Evolutionary conservation across 2,329 filamentous ascomycete species (phyloP).

Genomic region (Trichoderma breve): DNA sequence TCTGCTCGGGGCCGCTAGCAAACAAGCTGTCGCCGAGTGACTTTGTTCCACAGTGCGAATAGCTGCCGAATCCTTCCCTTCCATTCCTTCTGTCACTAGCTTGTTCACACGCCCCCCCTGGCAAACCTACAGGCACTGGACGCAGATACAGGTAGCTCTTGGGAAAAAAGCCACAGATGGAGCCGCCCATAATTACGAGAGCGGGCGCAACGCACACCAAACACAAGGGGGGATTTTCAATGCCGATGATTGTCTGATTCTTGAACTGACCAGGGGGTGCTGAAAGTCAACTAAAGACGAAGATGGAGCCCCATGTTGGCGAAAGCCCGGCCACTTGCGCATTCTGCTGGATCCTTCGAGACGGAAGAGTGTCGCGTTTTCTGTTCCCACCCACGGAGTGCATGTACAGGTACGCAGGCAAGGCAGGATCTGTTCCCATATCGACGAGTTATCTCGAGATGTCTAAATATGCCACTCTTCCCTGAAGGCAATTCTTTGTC

Average conservation of each 20-base stretch:
- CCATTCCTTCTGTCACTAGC: background rate
- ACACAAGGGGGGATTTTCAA: background rate
- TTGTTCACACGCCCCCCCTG: constrained; percentile 1
- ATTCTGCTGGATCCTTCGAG: background rate
- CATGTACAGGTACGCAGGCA: background rate
- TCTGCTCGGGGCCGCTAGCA: constrained; percentile 17
- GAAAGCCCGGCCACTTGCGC: background rate
- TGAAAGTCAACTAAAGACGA: background rate
- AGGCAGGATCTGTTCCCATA: background rate
- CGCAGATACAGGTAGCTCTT: background rate
- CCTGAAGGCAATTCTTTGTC: background rate
- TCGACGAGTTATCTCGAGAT: background rate
- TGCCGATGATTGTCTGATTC: constrained; percentile 10
- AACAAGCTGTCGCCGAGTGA: constrained; percentile 15
- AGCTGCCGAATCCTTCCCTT: background rate
- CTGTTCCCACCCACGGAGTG: background rate
- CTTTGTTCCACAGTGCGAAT: constrained; percentile 19
- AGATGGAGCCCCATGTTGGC: background rate
- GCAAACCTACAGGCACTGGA: background rate
- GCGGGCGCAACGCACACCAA: constrained; percentile 4
- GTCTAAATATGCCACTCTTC: background rate
- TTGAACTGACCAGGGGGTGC: background rate
- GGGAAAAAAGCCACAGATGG: background rate
- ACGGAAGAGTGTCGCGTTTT: background rate
- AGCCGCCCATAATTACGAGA: constrained; percentile 10